These are phyloP conservation scores for Aspergillus wentii DNA, from an alignment of 495 filamentous ascomycete species.

Conservation along the genomic window DNA sequence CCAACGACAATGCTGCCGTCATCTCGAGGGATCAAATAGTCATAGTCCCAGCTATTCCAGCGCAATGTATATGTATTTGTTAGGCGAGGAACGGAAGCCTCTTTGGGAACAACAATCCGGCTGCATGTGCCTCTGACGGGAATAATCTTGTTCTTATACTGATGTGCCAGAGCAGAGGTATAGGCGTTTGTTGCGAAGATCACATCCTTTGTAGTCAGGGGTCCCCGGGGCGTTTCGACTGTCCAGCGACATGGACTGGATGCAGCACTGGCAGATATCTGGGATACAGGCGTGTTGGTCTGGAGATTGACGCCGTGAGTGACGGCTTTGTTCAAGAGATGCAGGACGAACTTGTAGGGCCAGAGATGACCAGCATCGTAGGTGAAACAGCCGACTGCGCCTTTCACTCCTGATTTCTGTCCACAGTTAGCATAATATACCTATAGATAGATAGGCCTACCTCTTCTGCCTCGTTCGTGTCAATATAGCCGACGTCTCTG, in stretches of 20 bases:
- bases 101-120: conserved; percentile 26
- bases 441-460: conserved; percentile 6
- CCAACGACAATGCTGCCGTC: conserved; percentile 52
- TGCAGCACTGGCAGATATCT: conserved; percentile 22
- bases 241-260: conserved; percentile 15
- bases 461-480: conserved; percentile 15
- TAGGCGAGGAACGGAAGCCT: conserved; percentile 6
- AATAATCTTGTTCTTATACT: conserved; percentile 66
- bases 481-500: conserved; percentile 9
- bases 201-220: conserved; percentile 52
- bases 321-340: conserved; percentile 57
- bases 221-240: conserved; percentile 61
- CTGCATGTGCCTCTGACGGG: conserved; percentile 58
- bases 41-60: conserved; percentile 24
- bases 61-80: conserved; percentile 18
- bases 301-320: conserved; percentile 65
- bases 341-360: conserved; percentile 80
- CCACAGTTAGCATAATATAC: too few species aligned
- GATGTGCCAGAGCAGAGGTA: conserved; percentile 65
- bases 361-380: conserved; percentile 50
- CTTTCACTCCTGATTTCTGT: conserved; percentile 42
- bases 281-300: conserved; percentile 63
- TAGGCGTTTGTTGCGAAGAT: conserved; percentile 79
- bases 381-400: conserved; percentile 35
- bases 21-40: conserved; percentile 46